Conservation (phyloP, 2,329 filamentous ascomycete species). For the Elsinoe fawcettii region DNA sequence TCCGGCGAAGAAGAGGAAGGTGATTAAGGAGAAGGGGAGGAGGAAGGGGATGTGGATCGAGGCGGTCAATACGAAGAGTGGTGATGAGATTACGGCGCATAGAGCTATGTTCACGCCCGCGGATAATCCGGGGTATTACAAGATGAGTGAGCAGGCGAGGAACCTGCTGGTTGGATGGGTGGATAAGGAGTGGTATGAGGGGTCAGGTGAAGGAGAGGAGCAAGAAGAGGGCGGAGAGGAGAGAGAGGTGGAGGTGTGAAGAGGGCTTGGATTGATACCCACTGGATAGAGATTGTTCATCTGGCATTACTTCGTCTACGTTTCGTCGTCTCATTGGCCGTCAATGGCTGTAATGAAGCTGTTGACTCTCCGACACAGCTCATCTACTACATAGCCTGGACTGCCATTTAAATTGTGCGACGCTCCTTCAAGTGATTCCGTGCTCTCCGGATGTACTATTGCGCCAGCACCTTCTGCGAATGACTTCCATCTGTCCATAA, state of each 20-base stretch:
- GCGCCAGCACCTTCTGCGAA: conserved; percentile 39
- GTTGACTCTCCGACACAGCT: conserved; percentile 44
- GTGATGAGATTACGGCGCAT: conserved; percentile 74
- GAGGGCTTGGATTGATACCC: background rate
- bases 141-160: conserved; percentile 58
- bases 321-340: background rate
- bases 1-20: conserved; percentile 21
- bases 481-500: conserved; percentile 52
- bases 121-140: conserved; percentile 65
- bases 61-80: conserved; percentile 69
- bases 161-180: conserved; percentile 58
- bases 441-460: conserved; percentile 41
- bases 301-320: background rate
- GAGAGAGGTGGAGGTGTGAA: background rate
- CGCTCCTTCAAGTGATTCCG: conserved; percentile 43
- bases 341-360: conserved; percentile 32
- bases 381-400: conserved; percentile 39
- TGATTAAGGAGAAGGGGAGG: conserved; percentile 20
- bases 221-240: conserved; percentile 8
- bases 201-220: conserved; percentile 16
- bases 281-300: background rate
- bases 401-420: conserved; percentile 46
- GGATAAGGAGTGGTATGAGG: conserved; percentile 27
- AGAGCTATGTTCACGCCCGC: conserved; percentile 68
- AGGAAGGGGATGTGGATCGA: conserved; percentile 54